Conservation (phyloP, 2,329 filamentous ascomycete genomes). For the Cordyceps fumosorosea region DNA sequence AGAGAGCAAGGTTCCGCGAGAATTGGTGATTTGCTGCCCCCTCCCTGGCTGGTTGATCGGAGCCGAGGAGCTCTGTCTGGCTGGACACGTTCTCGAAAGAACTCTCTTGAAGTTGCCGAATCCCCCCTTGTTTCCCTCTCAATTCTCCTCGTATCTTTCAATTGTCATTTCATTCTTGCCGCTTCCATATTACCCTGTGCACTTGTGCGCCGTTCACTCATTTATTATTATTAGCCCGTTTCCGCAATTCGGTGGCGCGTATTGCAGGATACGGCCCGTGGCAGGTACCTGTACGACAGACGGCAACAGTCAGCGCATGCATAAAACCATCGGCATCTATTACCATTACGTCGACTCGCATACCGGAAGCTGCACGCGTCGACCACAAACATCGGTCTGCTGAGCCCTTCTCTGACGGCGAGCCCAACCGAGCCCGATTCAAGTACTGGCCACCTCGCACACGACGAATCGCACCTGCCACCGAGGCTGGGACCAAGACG, state of each 20-base stretch:
- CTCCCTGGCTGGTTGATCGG: constrained; percentile 11
- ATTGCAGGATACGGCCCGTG: neutral
- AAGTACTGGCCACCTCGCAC: neutral
- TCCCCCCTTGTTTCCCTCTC: neutral
- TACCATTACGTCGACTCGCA: constrained; percentile 7
- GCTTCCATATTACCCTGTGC: neutral
- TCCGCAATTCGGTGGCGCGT: neutral
- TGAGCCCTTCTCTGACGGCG: neutral
- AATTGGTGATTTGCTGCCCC: constrained; percentile 5
- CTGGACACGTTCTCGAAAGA: neutral
- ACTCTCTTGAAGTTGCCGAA: neutral
- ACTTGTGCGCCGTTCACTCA: neutral
- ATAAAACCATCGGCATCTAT: neutral
- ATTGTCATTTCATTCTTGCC: neutral
- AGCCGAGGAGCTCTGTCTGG: neutral
- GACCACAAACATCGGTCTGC: neutral
- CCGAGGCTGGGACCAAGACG: neutral
- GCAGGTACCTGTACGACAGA: neutral
- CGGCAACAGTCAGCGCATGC: neutral
- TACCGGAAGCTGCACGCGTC: neutral
- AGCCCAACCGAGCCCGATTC: constrained; percentile 5
- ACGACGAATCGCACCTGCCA: neutral
- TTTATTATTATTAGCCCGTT: neutral
- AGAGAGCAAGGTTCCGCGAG: constrained; percentile 2
- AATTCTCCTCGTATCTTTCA: neutral